Base-by-base conservation (phyloP, 2,329 filamentous ascomycete species). In the Cordyceps tenuipes region DNA sequence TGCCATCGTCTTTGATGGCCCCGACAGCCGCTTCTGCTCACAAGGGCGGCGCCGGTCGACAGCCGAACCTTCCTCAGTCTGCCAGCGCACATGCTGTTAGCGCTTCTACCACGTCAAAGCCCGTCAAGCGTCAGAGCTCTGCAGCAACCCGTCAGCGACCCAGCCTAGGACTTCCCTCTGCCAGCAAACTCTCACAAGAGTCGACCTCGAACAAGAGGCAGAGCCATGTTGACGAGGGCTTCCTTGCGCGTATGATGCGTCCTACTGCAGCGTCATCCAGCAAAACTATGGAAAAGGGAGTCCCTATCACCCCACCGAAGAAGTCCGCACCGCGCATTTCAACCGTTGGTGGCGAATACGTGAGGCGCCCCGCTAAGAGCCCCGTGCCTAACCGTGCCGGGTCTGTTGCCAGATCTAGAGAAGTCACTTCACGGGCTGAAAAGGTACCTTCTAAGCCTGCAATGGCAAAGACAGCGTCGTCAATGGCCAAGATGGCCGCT, bases 211-310 rank as follows among this genome's bases (percentile, higher is more conserved):
- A 78, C 7, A 80, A 79, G 65, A 77, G 78, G 62, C 76, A 81
- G 29, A 78, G 77, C 51, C 80, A 81, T 19, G 77, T 88, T 1
- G 86, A 90, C 64, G 86, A 89, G 64, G 74, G 84, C 15, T 92
- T 92, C 72, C 75, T 92, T 29, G 88, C 87, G n/a, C 83, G 89
- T 57, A 91, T 92, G 88, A 91, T 87, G 84, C 79, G 88, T 46
- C 89, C 89, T 2, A 92, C 89, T 0, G 82, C 87, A 49, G 78
- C 83, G 50, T 90, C 86, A 5, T 80, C 86, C 9, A 85, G 79
- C 63, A 91, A 90, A 73, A 81, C 82, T 0, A 76, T 82, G 3
- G 87, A 89, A 5, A 90, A 89, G 73, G 70, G 29, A 29, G 41
- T 70, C 1, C 73, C 77, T 2, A 64, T 73, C 0, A 81, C 81